Evolutionary conservation across 768 basidiomycete species (phyloP), one percentile per base, ranked within the genome.

Genomic region (Tricholoma matsutake): DNA sequence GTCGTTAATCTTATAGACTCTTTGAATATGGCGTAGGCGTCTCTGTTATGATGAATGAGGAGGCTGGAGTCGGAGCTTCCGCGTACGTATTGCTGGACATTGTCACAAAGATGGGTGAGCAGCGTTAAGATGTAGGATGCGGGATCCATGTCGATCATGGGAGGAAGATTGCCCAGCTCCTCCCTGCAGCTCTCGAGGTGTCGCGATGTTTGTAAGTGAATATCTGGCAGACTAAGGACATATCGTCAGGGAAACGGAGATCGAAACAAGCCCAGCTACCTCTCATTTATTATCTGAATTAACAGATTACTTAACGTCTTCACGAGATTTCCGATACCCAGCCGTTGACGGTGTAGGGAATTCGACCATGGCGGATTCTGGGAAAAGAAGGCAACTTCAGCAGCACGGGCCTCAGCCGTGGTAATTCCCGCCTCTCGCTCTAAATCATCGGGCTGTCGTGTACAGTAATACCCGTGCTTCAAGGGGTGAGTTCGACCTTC

Each of bases 391-490:
- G 52, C 47, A 2, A 58, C 52, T 61, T 81, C 81, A 1, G 59
- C 54, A n/a, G 58, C 63, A n/a, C 81, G 72, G 3, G 78, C 75
- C 7, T 71, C 65, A 9, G 62, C 63, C 1, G 70, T 60, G 1
- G 72, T 69, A 11, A 79, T 72, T 6, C 68, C 66, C 20, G 62
- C 65, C 4, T 56, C 47, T 9, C 80, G 69, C 56, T 79, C 70
- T 14, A 61, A 68, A 61, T 78, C 79, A 63, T 75, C 72, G 0
- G 78, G 80, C 55, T 77, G 79, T 14, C 75, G 75, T 0, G 78
- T 80, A 52, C 79, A 78, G 55, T 75, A 81, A 57, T 79, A 81
- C 22, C 81, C 73, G 57, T 78, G 76, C 34, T 57, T 64, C 52
- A 83, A 67, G 31, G 64, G 63, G 62, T 83, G 74, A 29, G 73